Percentiles rank a stretch among this genome's conserved stretches.
phyloP scores from a whole-genome alignment of 331 rosid species.

The Rosa hybrid region DNA sequence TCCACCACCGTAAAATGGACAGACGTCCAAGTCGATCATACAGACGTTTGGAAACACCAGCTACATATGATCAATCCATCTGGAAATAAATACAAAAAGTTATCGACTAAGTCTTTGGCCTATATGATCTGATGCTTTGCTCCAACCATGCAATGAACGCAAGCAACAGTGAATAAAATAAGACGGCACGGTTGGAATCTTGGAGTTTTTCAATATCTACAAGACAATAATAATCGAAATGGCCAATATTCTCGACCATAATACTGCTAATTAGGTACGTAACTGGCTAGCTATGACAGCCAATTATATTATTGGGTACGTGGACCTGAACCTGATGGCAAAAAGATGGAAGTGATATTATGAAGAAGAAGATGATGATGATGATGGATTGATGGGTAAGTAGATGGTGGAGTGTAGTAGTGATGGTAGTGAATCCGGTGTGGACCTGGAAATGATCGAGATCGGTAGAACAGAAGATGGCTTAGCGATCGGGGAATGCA shows the following conservation, averaged over 20 bases:
- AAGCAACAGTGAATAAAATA: conserved; percentile 9
- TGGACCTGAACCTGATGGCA: conserved; percentile 28
- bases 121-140: background rate
- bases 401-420: conserved; percentile 13
- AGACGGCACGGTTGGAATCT: conserved; percentile 27
- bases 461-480: conserved; percentile 2
- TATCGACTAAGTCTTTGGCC: background rate
- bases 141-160: background rate
- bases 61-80: background rate
- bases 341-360: background rate
- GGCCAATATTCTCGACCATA: background rate
- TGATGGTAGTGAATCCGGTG: conserved; percentile 22
- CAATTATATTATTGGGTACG: background rate
- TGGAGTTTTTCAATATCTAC: background rate
- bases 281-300: background rate
- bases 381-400: conserved; percentile 2
- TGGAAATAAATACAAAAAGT: background rate
- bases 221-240: background rate
- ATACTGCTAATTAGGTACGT: background rate
- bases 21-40: background rate
- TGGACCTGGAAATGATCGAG: conserved; percentile 22
- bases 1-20: background rate
- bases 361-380: background rate
- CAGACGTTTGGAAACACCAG: background rate
- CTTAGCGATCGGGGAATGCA: conserved; percentile 17